A percentile compares a stretch with the other conserved stretches of the same genome.
Evolutionary conservation across 495 filamentous ascomycete genomes (phyloP).

Genomic region (Sphaerosporella brunnea): DNA sequence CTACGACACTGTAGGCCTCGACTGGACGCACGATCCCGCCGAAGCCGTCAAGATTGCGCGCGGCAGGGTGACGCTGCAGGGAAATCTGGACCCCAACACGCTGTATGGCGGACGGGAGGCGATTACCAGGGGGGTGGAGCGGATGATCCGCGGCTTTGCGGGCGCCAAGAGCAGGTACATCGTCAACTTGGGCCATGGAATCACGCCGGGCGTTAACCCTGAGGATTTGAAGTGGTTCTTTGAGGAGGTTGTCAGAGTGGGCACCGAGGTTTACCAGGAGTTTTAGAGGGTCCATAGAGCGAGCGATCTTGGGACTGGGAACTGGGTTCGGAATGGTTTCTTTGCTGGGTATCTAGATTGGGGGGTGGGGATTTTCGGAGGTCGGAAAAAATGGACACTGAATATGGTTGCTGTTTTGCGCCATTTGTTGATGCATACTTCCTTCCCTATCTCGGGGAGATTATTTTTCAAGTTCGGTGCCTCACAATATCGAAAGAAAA

Average conservation of each 20-base stretch:
- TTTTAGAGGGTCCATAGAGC: no score
- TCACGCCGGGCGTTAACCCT: constrained; percentile 84
- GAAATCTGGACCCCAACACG: constrained; percentile 86
- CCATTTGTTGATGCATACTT: no score
- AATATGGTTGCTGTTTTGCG: no score
- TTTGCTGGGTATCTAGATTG: no score
- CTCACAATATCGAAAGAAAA: no score
- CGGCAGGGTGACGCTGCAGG: constrained; percentile 65
- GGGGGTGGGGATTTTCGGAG: no score
- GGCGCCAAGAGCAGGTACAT: constrained; percentile 80
- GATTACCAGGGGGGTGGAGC: constrained; percentile 60
- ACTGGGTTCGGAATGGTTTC: no score
- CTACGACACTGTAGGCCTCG: constrained; percentile 83
- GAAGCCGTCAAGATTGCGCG: constrained; percentile 62
- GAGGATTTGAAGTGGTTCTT: constrained; percentile 88
- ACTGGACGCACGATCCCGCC: constrained; percentile 84
- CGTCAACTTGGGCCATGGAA: constrained; percentile 80
- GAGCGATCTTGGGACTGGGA: no score
- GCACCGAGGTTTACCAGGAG: constrained; percentile 14
- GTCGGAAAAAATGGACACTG: no score
- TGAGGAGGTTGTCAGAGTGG: constrained; percentile 64
- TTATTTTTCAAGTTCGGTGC: no score
- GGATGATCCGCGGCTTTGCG: constrained; percentile 75
- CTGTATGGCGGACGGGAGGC: constrained; percentile 67
- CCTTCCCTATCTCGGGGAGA: no score